Evolutionary conservation across 306 rosid genomes (phyloP).

Genomic region (Acacia crassicarpa): DNA sequence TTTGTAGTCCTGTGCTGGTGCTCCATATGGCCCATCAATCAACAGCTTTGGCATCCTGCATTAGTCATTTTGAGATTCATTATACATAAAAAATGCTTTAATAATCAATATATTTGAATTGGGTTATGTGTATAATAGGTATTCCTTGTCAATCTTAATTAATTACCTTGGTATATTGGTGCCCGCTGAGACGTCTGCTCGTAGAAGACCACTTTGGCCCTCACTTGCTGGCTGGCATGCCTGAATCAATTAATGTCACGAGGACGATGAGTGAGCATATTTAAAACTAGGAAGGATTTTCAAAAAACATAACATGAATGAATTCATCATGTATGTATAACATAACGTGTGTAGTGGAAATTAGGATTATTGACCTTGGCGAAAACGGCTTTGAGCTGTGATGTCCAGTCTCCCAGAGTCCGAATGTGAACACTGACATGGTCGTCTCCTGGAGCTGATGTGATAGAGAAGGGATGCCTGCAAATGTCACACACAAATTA

Average conservation of each 20-base stretch:
- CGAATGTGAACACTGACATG: constrained; percentile 81
- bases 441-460: constrained; percentile 88
- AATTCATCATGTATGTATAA: not conserved
- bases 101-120: not conserved
- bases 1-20: constrained; percentile 92
- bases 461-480: constrained; percentile 89
- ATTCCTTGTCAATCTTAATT: not conserved
- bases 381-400: constrained; percentile 67
- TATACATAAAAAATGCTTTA: not conserved
- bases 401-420: constrained; percentile 86
- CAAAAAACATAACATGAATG: not conserved
- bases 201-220: constrained; percentile 72
- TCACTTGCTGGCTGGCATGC: constrained; percentile 75
- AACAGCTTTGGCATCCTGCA: constrained; percentile 71
- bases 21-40: constrained; percentile 90
- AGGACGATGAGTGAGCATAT: constrained; percentile 1
- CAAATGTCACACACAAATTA: not conserved
- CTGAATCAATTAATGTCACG: constrained; percentile 35
- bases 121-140: not conserved
- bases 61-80: not conserved
- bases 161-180: constrained; percentile 57
- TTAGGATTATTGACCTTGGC: constrained; percentile 51
- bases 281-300: constrained; percentile 1
- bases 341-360: not conserved
- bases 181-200: constrained; percentile 62